Base-by-base conservation (phyloP, 208 protist species). In the Balamuthia mandrillaris region DNA sequence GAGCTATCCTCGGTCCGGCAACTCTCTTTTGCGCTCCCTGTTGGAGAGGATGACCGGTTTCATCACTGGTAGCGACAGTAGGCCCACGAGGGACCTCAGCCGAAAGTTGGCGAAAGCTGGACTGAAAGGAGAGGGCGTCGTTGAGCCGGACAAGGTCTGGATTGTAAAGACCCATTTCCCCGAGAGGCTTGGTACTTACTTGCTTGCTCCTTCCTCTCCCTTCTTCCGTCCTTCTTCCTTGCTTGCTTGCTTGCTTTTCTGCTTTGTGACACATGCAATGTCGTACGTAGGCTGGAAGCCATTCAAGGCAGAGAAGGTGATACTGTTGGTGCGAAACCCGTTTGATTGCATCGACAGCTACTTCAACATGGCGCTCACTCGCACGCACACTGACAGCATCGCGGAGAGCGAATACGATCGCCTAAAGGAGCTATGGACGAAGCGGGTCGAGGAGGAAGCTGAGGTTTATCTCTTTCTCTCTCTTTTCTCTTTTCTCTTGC, bases 331-430 rank as follows among this genome's bases (percentile, higher is more conserved):
- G 29, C 45, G 72, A 29, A 81, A 81, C 7, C 72, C 72, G 9
- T 81, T 81, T 51, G 72, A 81, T 39, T 63, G 47, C 9, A 33
- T 81, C 35, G 72, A 81, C 52, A 63, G 47, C 37, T 81, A 81
- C 52, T 81, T 81, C 29, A 81, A 81, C 72, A 81, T 81, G 72
- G 72, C 61, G 72, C 37, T 81, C 47, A 81, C 72, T 21, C 61
- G 47, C 29, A 63, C 72, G 45, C 72, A 81, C 52, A 81, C 42
- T 9, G 42, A 63, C 47, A 81, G 72, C 47, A 27, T 81, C 0
- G 72, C 54, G 24, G 72, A 81, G 37, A 81, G 72, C 35, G 72
- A 81, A 39, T 81, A 81, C 72, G 52, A 24, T 1, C 72, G 72
- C 31, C 52, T 81, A 16, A 3, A 21, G 72, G 31, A 39, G 42